Base-by-base conservation (phyloP, 1,284 basidiomycete species). In the Puccinia coronata region DNA sequence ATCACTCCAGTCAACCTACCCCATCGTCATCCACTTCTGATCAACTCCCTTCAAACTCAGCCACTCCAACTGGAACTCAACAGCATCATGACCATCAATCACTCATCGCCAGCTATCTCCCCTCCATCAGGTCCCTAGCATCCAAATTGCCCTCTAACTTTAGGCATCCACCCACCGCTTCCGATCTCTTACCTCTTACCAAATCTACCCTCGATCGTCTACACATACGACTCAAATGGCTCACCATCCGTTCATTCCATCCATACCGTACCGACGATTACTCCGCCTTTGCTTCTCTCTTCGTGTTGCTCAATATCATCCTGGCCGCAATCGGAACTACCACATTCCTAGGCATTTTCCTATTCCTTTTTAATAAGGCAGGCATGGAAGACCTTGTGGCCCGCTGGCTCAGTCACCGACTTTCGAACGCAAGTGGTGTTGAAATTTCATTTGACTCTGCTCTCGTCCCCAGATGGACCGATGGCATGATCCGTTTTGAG, bases 401-500 rank as follows among this genome's bases (percentile, higher is more conserved):
- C 6, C 90, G 92, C 65, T 92, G 91, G 61, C 92, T 99, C 69
- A 96, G 95, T 82, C 92, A 96, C 86, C 96, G 98, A 85, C 88
- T 99, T 76, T 98, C 97, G 0, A 89, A 91, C 0, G 92, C 96
- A 86, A 97, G 95, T 0, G 97, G 97, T 0, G 91, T 97, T 63
- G 95, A 92, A 4, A 92, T 99, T 83, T 93, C 97, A 73, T 99
- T 98, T 86, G 96, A 98, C 87, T 95, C 93, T 9, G 97, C 97
- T 39, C 96, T 99, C 84, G 95, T 99, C 5, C 96, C 96, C 2
- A 95, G 95, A 86, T 98, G 96, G 95, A 73, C 71, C 53, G 94
- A 96, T 84, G 96, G 94, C 20, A 91, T 92, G 28, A 93, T 99
- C 82, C 95, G 94, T 0, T 97, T 99, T 89, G 94, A 95, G 85